Percentiles rank a stretch among this genome's conserved stretches.
Conservation (phyloP, 768 basidiomycete genomes). For the Daedaleopsis sinensis region DNA sequence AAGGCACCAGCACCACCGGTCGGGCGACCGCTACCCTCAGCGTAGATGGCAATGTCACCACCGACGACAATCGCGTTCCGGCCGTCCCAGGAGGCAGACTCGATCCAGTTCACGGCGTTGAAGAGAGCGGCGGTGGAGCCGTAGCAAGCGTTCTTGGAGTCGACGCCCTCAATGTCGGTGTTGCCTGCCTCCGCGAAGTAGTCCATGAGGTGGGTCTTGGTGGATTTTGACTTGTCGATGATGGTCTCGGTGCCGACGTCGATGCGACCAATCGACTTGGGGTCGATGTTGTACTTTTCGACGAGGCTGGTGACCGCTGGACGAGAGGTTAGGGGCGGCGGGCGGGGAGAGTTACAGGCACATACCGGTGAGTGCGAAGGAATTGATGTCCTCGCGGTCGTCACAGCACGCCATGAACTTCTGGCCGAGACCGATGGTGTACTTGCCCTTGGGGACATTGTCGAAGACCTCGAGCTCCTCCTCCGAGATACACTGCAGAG, state of each 20-base stretch:
- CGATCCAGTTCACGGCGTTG: slow-evolving; percentile 99
- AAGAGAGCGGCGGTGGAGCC: slow-evolving; percentile 98
- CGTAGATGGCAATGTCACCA: slow-evolving; percentile 98
- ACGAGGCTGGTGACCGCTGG: slow-evolving; percentile 87
- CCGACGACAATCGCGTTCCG: slow-evolving; percentile 96
- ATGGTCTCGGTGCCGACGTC: slow-evolving; percentile 99
- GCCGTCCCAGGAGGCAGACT: slow-evolving; percentile 95
- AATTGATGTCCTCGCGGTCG: slow-evolving; percentile 99
- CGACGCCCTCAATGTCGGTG: slow-evolving; percentile 97
- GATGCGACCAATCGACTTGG: slow-evolving; percentile 93
- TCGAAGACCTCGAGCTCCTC: slow-evolving; percentile 93
- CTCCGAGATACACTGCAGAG: slow-evolving; percentile 86
- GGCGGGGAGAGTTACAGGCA: background rate
- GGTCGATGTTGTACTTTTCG: slow-evolving; percentile 94
- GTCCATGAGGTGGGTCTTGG: slow-evolving; percentile 98
- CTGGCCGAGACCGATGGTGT: slow-evolving; percentile 98
- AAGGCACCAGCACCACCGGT: slow-evolving; percentile 96
- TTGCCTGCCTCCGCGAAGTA: slow-evolving; percentile 93
- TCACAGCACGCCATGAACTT: slow-evolving; percentile 99
- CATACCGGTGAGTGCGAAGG: slow-evolving; percentile 91
- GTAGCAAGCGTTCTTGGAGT: slow-evolving; percentile 99
- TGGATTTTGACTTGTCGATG: slow-evolving; percentile 99
- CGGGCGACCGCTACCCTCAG: slow-evolving; percentile 92
- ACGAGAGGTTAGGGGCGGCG: background rate
- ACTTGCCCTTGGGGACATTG: slow-evolving; percentile 93